Percentiles rank a stretch among this genome's conserved stretches.
phyloP scores from a whole-genome alignment of 805 yeast species.

The Grigorovia jiainica region DNA sequence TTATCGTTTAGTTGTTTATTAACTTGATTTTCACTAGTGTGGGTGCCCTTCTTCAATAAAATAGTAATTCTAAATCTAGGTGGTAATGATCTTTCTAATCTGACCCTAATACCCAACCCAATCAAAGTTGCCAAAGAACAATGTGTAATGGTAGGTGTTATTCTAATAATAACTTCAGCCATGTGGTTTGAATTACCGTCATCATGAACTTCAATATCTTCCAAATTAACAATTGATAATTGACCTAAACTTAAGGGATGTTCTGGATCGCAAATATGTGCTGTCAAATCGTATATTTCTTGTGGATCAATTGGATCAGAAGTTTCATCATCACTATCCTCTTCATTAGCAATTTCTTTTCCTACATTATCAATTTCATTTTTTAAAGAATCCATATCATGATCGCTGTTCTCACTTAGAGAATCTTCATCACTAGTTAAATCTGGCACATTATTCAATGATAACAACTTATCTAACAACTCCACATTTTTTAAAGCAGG shows the following conservation, averaged over 20 bases:
- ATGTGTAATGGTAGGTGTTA: conserved; percentile 97
- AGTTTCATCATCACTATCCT: conserved; percentile 19
- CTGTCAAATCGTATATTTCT: conserved; percentile 78
- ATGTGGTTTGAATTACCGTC: conserved; percentile 43
- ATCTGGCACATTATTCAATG: conserved; percentile 19
- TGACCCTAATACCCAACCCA: conserved; percentile 87
- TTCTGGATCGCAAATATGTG: conserved; percentile 91
- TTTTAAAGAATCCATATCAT: conserved; percentile 2
- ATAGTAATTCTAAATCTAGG: conserved; percentile 73
- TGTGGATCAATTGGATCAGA: conserved; percentile 73
- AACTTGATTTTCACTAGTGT: conserved; percentile 91
- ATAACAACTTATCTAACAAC: conserved; percentile 20
- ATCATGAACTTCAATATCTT: conserved; percentile 66
- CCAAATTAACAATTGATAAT: conserved; percentile 80
- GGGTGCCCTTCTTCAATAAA: conserved; percentile 81
- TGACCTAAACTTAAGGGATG: conserved; percentile 94
- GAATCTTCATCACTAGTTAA: conserved; percentile 15
- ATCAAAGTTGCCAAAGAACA: conserved; percentile 93
- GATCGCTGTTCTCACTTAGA: conserved; percentile 1
- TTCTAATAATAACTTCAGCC: conserved; percentile 68
- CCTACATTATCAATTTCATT: conserved; percentile 12
- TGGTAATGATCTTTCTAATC: conserved; percentile 83
- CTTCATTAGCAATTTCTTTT: conserved; percentile 3
- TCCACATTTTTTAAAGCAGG: conserved; percentile 22
- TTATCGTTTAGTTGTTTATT: conserved; percentile 95